Base-by-base conservation (phyloP, 805 yeast genomes). In the Candida chauliodis region DNA sequence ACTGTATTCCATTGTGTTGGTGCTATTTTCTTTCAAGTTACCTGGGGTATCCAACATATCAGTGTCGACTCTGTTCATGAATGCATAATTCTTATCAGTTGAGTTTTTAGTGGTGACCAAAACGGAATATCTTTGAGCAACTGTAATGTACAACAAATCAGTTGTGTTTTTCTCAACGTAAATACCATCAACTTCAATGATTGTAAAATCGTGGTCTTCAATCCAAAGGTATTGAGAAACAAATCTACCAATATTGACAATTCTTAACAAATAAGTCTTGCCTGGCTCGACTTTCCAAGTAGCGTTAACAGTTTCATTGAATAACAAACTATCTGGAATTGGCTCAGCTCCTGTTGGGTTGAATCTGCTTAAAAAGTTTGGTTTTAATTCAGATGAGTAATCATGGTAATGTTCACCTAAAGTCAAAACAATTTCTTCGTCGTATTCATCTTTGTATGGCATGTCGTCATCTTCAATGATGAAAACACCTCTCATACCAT, bases 341-440 rank as follows among this genome's bases (percentile, higher is more conserved):
- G 95, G 95, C 54, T 84, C 95, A 13, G 85, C 88, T 28, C 95
- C 95, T 2, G 90, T 84, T 15, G 95, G 95, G 49, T 84, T 84
- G 52, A 75, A 84, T 47, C 84, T 66, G 29, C 73, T 71, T 50
- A 79, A 56, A 55, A 82, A 84, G 27, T 64, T 63, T 14, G 59
- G 47, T 34, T 68, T 56, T 19, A 82, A 63, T 2, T 59, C 71
- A 20, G 63, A 60, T 44, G 79, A 71, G 35, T 73, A 64, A 22
- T 66, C 61, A 51, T 81, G 86, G 55, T 84, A 84, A 63, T 80
- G 73, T 46, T 84, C 95, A 28, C 78, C 56, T 7, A 84, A 47
- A 4, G 79, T 69, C 34, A 83, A 62, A 2, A 71, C 61, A 43
- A 73, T 65, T 44, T 84, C 86, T 45, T 80, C 75, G 51, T 84